Base-by-base conservation (phyloP, 1,284 basidiomycete genomes). In the Tilletiaria anomala region DNA sequence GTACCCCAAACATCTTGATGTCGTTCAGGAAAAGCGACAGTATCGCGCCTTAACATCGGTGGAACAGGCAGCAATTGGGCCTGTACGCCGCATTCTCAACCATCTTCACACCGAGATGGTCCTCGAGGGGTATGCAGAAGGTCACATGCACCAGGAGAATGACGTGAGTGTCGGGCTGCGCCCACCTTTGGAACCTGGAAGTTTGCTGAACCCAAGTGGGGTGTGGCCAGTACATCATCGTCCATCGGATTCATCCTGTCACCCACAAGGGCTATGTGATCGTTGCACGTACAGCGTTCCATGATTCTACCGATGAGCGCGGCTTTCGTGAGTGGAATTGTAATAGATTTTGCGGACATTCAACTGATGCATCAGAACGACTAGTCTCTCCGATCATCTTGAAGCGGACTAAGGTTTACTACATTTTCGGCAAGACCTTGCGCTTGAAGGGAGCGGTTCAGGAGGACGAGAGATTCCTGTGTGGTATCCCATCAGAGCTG, bases 81-180 rank as follows among this genome's bases (percentile, higher is more conserved):
- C 42, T 5, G 36, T 61, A 42, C 57, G 57, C 48, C 51, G 57
- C 12, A 37, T 61, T 5, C 47, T 60, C 44, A 61, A 60, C 47
- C 54, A 60, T 22, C 42, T 61, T 24, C 59, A 61, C 44, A 40
- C 50, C 33, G 57, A 61, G 44, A 61, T 61, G 59, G 55, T 60
- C 8, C 37, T 42, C 31, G 53, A 53, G 11, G 57, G 55, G 17
- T 61, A 43, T 39, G 44, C 48, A 3, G 55, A 61, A 32, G 59
- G 57, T 3, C 59, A 61, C 35, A 51, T 55, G 14, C 59, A 61
- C 32, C 57, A 61, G 40, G 59, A 61, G 39, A 52, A 51, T 18
- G 39, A n/a, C n/a, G n/a, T n/a, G n/a, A n/a, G n/a, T n/a, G n/a
- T n/a, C n/a, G n/a, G n/a, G n/a, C n/a, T n/a, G n/a, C n/a, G n/a